Percentiles rank a stretch among this genome's conserved stretches.
Evolutionary conservation across 768 basidiomycete species (phyloP).

Genomic region (Mycena galopus): DNA sequence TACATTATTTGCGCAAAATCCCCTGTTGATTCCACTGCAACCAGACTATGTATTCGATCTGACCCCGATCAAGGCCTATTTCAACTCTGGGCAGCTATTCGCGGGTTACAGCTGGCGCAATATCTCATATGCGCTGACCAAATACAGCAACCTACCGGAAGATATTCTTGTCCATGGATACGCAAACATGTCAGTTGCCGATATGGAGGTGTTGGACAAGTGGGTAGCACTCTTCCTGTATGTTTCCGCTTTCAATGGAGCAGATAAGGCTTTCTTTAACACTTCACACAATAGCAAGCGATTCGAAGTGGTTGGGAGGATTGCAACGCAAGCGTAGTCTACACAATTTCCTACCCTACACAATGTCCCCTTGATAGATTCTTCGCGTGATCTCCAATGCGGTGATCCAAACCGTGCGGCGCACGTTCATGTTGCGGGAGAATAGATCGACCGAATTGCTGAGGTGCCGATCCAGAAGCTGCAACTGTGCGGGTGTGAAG

Average conservation of each 20-base stretch:
- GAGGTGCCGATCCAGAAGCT: background rate
- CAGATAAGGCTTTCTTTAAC: background rate
- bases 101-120: too few relatives aligned
- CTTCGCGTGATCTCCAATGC: background rate
- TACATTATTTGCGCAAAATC: background rate
- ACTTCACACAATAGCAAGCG: background rate
- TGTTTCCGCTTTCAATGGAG: background rate
- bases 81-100: background rate
- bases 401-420: background rate
- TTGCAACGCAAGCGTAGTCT: background rate
- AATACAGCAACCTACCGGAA: background rate
- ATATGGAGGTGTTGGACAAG: background rate
- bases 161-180: background rate
- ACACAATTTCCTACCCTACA: background rate
- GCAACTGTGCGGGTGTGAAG: background rate
- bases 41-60: slow-evolving; percentile 4
- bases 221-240: background rate
- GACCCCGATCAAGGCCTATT: background rate
- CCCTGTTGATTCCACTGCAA: background rate
- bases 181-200: background rate
- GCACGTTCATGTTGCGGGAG: slow-evolving; percentile 15
- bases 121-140: slow-evolving; percentile 1
- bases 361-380: slow-evolving; percentile 1
- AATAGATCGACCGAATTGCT: background rate
- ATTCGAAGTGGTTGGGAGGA: background rate